Evolutionary conservation across 345 rosid species (phyloP).

Genomic region (Turnera subulata): DNA sequence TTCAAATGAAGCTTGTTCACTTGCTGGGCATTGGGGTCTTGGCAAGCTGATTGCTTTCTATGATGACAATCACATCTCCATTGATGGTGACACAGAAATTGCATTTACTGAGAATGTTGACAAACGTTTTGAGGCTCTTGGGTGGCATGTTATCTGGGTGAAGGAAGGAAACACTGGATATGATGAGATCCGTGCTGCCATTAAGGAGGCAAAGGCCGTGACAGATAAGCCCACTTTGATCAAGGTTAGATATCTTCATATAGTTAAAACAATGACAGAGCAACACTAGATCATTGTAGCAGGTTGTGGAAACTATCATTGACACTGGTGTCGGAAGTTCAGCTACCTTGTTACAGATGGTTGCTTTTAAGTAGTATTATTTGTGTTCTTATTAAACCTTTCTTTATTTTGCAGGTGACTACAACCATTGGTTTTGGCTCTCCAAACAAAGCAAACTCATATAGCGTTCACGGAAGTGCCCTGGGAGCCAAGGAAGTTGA

Average conservation of each 20-base stretch:
- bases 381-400: slow-evolving; percentile 2
- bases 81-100: slow-evolving; percentile 95
- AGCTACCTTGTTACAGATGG: neutral
- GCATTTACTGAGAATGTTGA: slow-evolving; percentile 93
- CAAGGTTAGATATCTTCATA: slow-evolving; percentile 39
- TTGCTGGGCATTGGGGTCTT: slow-evolving; percentile 98
- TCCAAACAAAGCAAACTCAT: slow-evolving; percentile 92
- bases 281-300: neutral
- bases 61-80: slow-evolving; percentile 98
- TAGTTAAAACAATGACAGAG: neutral
- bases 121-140: slow-evolving; percentile 88
- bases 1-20: slow-evolving; percentile 85
- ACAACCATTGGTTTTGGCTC: slow-evolving; percentile 98
- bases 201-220: slow-evolving; percentile 95
- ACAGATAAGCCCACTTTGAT: slow-evolving; percentile 89
- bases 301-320: no score
- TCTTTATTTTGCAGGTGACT: slow-evolving; percentile 44
- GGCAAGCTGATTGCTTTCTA: slow-evolving; percentile 98
- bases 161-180: slow-evolving; percentile 98
- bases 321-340: no score
- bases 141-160: slow-evolving; percentile 99
- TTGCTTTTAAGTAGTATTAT: neutral
- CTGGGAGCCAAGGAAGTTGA: slow-evolving; percentile 98
- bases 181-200: slow-evolving; percentile 98
- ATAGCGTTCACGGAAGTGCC: slow-evolving; percentile 97